Evolutionary conservation across 2,329 filamentous ascomycete species (phyloP), one percentile per base, ranked within the genome.

Genomic region (Ascochyta clinopodiicola): DNA sequence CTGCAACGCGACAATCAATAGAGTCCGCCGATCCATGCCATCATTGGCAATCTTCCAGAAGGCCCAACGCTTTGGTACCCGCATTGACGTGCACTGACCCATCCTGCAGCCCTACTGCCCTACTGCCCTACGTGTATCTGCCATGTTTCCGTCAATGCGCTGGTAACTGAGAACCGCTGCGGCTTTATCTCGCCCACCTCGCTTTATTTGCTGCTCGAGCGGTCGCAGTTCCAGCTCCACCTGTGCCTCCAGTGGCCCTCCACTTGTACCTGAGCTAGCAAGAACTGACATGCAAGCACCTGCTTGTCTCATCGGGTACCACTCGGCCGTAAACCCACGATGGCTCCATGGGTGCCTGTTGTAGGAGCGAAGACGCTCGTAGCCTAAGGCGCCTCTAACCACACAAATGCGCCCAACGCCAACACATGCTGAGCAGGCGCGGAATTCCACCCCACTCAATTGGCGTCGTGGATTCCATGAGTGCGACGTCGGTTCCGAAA

Each of bases 21-120:
- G 40, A 17, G 37, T 37, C 37, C 22, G 39, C 39, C 53, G 34
- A 45, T 51, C 43, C 21, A 55, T 56, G 27, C 57, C 45, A 22
- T 50, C 32, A 48, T 37, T n/a, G 51, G 60, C 40, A 63, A 42
- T 56, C 42, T 60, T 58, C 61, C 40, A 49, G 53, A 62, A 61
- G 49, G 39, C 56, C 47, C 51, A 54, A 39, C 43, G 10, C 44
- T 59, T 44, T 32, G 49, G 47, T 35, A 38, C 34, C 37, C 44
- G 39, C 52, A 50, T 32, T 48, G 44, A 54, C 44, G 24, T 39
- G 44, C 56, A 57, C 57, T 49, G 48, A 61, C 51, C 38, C 52
- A 37, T 35, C 29, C 49, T 59, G 56, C 55, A 57, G 55, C 55
- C 56, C 51, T 51, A 44, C 49, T 44, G 52, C 50, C 53, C 51